Conservation (phyloP, 345 rosid genomes). For the Populus pruinosa region DNA sequence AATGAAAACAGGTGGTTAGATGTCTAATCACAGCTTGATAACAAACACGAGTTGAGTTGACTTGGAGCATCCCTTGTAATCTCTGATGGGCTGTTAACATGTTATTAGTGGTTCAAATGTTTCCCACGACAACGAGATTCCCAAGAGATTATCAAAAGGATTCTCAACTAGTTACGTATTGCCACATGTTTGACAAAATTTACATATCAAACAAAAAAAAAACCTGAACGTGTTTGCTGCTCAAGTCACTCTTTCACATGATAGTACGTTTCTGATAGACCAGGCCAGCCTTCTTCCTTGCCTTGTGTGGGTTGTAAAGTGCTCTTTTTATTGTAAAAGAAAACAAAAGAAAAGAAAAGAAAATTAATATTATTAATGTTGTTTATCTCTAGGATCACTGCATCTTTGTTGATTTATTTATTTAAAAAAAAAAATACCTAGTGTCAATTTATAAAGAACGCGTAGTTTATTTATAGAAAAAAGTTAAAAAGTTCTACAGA, state of each 20-base stretch:
- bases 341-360: no score
- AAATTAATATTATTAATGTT: no score
- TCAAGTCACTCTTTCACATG: slow-evolving; percentile 6
- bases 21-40: slow-evolving; percentile 18
- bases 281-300: no score
- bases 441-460: no score
- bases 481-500: no score
- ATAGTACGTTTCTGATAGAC: neutral
- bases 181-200: slow-evolving; percentile 2
- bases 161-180: neutral
- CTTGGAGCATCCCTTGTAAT: neutral
- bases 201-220: neutral
- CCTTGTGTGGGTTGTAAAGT: no score
- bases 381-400: no score
- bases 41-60: slow-evolving; percentile 10
- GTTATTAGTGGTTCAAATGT: neutral
- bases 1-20: slow-evolving; percentile 8
- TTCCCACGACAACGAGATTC: slow-evolving; percentile 30
- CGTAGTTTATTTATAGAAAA: no score
- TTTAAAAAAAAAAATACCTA: no score
- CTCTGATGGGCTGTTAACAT: neutral
- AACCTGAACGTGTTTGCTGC: neutral
- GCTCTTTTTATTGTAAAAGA: no score
- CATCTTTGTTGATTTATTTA: no score
- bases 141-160: neutral